Evolutionary conservation across 176 grass and related monocot genomes (phyloP).

Genomic region (Aegilops umbellulata): DNA sequence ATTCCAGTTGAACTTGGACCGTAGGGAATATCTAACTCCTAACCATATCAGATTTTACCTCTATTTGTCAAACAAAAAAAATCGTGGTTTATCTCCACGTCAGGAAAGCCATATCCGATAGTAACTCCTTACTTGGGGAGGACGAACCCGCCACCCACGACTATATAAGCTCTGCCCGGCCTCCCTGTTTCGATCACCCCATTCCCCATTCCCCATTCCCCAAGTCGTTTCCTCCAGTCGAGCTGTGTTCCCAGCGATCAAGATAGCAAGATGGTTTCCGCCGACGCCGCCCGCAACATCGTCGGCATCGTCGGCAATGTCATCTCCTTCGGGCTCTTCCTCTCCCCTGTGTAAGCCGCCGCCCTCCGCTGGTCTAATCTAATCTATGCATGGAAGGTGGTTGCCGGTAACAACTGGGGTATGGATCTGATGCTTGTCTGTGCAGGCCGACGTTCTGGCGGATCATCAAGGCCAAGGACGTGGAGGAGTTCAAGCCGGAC

Average conservation of each 20-base stretch:
- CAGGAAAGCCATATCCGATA: background rate
- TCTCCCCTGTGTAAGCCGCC: background rate
- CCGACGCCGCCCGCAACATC: background rate
- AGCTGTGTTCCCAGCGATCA: background rate
- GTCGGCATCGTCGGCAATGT: slow-evolving; percentile 1
- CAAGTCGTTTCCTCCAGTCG: background rate
- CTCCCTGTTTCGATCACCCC: background rate
- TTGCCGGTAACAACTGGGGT: background rate
- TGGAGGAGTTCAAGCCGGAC: slow-evolving; percentile 67
- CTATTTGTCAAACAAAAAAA: background rate
- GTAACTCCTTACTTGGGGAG: background rate
- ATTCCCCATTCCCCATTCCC: too few relatives aligned
- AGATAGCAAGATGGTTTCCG: background rate
- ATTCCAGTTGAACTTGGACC: background rate
- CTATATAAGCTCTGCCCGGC: background rate
- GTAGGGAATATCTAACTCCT: background rate
- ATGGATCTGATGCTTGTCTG: background rate
- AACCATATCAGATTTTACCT: background rate
- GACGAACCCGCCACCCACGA: background rate
- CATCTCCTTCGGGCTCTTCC: slow-evolving; percentile 12
- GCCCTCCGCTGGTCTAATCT: background rate
- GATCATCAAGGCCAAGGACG: slow-evolving; percentile 56
- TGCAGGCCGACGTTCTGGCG: slow-evolving; percentile 58
- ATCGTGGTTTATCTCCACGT: background rate
- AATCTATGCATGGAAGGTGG: background rate